phyloP scores from a whole-genome alignment of 2,329 filamentous ascomycete genomes.

The Aspergillus jensenii region DNA sequence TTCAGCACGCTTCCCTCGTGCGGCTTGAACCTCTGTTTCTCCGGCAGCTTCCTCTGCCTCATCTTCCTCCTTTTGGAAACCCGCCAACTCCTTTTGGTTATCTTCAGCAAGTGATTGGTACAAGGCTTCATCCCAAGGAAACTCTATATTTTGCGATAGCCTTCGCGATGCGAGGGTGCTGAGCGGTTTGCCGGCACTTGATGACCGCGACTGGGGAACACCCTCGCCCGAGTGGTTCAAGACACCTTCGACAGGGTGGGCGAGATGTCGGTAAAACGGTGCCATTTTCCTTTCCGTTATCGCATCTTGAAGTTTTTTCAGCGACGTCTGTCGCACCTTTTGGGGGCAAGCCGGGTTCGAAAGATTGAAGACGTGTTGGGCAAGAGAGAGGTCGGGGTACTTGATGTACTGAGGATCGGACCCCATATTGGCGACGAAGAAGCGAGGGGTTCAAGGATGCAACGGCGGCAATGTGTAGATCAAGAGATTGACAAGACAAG shows the following conservation, averaged over 20 bases:
- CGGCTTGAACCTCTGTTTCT: conserved; percentile 91
- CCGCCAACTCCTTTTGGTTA: conserved; percentile 75
- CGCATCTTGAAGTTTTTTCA: conserved; percentile 63
- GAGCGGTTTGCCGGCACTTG: conserved; percentile 38
- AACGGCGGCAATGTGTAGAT: neutral
- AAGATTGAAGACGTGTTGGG: conserved; percentile 68
- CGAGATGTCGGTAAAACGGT: conserved; percentile 64
- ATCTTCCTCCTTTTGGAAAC: conserved; percentile 81
- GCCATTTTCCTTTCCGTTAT: conserved; percentile 67
- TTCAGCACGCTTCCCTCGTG: conserved; percentile 90
- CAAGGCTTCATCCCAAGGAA: conserved; percentile 88
- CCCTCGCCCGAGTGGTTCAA: conserved; percentile 74
- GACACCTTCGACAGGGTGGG: conserved; percentile 70
- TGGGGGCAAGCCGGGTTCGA: conserved; percentile 59
- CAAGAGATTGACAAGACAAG: neutral
- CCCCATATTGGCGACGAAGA: conserved; percentile 50
- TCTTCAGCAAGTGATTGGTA: conserved; percentile 76
- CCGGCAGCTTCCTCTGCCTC: conserved; percentile 95
- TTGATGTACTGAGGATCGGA: conserved; percentile 66
- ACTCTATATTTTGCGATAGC: conserved; percentile 62
- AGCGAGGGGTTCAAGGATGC: conserved; percentile 2
- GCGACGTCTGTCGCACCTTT: conserved; percentile 54
- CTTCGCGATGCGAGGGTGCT: conserved; percentile 75
- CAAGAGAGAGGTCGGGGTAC: conserved; percentile 63
- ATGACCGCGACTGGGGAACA: conserved; percentile 41